These are phyloP conservation scores for Solanum ossicruentum DNA, from an alignment of 257 asterid genomes.

Conservation along the genomic window DNA sequence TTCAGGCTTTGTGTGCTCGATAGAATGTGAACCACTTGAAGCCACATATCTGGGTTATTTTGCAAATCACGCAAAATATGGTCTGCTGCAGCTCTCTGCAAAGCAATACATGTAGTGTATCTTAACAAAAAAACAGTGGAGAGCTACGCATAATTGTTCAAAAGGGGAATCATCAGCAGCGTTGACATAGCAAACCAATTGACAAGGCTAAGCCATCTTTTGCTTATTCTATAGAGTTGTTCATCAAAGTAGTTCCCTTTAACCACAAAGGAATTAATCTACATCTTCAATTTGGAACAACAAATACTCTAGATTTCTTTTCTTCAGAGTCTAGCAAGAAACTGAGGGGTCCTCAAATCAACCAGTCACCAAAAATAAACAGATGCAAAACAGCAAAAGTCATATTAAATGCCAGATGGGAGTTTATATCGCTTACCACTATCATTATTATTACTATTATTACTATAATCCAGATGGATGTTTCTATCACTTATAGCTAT, in stretches of 20 bases:
- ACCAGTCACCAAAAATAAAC: neutral
- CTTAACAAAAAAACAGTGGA: neutral
- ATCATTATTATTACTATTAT: too few species aligned
- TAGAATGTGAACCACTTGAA: slow-evolving; percentile 95
- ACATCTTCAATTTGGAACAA: neutral
- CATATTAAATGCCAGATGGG: neutral
- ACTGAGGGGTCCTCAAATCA: neutral
- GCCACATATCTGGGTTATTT: slow-evolving; percentile 95
- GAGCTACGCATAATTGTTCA: neutral
- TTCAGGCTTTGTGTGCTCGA: slow-evolving; percentile 68
- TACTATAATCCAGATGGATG: neutral
- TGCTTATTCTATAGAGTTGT: neutral
- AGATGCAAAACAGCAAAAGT: neutral
- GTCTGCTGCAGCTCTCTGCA: slow-evolving; percentile 88
- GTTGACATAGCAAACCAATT: neutral
- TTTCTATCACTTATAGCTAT: neutral
- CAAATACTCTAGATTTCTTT: neutral
- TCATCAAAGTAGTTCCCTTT: neutral
- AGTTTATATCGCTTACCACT: neutral
- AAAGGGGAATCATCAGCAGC: neutral
- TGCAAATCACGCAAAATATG: slow-evolving; percentile 89
- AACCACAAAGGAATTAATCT: neutral
- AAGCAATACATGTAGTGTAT: neutral
- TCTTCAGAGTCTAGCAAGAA: neutral
- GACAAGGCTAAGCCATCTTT: neutral